phyloP scores from a whole-genome alignment of 805 yeast genomes.

The Kregervanrija pseudodelftensis region DNA sequence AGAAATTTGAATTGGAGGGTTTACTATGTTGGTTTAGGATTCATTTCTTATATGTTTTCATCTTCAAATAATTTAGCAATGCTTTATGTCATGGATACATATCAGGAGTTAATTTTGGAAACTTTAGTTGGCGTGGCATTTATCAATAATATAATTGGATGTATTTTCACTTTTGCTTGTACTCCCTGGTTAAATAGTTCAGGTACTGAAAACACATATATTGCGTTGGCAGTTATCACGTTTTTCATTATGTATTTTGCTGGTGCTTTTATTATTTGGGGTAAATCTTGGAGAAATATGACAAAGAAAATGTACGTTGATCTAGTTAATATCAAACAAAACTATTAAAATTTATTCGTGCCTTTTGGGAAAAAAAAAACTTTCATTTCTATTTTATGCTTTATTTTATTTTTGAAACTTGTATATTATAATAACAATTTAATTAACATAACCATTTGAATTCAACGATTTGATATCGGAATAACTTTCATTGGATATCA shows the following conservation, averaged over 20 bases:
- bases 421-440: background rate
- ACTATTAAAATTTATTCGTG: background rate
- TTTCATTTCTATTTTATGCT: background rate
- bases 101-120: conserved; percentile 59
- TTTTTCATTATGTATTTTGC: conserved; percentile 46
- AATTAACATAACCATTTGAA: background rate
- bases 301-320: conserved; percentile 45
- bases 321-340: conserved; percentile 31
- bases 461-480: no score
- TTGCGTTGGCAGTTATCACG: conserved; percentile 53
- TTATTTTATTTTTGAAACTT: background rate
- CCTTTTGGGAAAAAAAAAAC: no score
- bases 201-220: conserved; percentile 54
- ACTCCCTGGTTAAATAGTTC: conserved; percentile 52
- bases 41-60: conserved; percentile 62
- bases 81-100: conserved; percentile 59
- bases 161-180: conserved; percentile 61
- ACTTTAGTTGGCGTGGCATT: conserved; percentile 60
- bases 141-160: conserved; percentile 56
- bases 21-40: conserved; percentile 53
- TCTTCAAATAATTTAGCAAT: conserved; percentile 62
- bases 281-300: conserved; percentile 49
- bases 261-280: conserved; percentile 50
- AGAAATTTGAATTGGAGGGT: conserved; percentile 43
- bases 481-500: no score